Conservation (phyloP, 2,329 filamentous ascomycete genomes). For the Pezicula rhizophila region DNA sequence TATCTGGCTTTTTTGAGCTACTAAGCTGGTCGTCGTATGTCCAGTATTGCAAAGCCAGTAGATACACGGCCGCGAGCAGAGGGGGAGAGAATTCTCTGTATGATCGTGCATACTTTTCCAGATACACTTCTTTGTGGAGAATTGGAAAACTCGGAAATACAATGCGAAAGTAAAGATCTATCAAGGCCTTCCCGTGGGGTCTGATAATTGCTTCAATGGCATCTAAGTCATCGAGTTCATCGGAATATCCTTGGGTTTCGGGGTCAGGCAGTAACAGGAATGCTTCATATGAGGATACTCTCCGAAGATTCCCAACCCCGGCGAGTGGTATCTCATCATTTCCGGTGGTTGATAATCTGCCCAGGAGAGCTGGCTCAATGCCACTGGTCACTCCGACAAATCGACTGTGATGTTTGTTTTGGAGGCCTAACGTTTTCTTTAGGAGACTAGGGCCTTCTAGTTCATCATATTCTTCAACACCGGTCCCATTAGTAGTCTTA, state of each 20-base stretch:
- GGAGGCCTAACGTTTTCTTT: slow-evolving; percentile 67
- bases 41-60: slow-evolving; percentile 58
- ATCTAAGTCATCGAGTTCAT: slow-evolving; percentile 25
- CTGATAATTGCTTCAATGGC: slow-evolving; percentile 22
- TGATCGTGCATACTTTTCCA: slow-evolving; percentile 53
- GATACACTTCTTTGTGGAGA: slow-evolving; percentile 53
- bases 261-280: slow-evolving; percentile 73
- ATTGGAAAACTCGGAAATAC: slow-evolving; percentile 44
- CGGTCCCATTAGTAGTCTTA: slow-evolving; percentile 55
- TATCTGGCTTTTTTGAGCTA: slow-evolving; percentile 34
- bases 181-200: slow-evolving; percentile 22
- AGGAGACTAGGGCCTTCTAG: slow-evolving; percentile 58
- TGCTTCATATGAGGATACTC: slow-evolving; percentile 68
- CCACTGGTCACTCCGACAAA: slow-evolving; percentile 77
- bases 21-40: slow-evolving; percentile 49
- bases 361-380: slow-evolving; percentile 72
- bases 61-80: slow-evolving; percentile 53
- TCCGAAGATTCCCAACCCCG: slow-evolving; percentile 54
- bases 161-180: slow-evolving; percentile 31
- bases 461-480: slow-evolving; percentile 64
- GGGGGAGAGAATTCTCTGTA: slow-evolving; percentile 54
- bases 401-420: slow-evolving; percentile 70
- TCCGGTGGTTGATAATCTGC: slow-evolving; percentile 69
- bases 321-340: slow-evolving; percentile 72
- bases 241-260: slow-evolving; percentile 56